Evolutionary conservation across 345 rosid genomes (phyloP).

Genomic region (Tarenaya hassleriana): DNA sequence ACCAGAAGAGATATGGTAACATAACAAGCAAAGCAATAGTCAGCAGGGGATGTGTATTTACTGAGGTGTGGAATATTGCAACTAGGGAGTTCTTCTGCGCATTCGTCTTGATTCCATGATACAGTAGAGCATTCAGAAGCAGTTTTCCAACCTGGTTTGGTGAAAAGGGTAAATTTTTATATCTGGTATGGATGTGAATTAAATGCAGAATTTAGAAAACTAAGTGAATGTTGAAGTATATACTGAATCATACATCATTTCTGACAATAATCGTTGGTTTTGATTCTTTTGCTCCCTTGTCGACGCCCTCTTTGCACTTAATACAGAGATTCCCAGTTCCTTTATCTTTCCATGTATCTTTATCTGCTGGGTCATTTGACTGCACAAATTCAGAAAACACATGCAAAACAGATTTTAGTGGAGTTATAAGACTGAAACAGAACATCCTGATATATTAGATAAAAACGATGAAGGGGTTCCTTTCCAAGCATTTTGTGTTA

Average conservation of each 20-base stretch:
- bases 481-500: conserved; percentile 7
- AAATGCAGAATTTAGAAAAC: too few relatives aligned
- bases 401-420: conserved; percentile 1
- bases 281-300: conserved; percentile 84
- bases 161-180: not conserved
- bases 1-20: not conserved
- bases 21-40: not conserved
- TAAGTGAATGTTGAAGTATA: not conserved
- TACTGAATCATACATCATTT: conserved; percentile 59
- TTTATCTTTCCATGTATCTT: conserved; percentile 89
- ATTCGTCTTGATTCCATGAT: conserved; percentile 81
- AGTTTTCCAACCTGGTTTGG: conserved; percentile 73
- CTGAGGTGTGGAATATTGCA: conserved; percentile 85
- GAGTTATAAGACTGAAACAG: not conserved
- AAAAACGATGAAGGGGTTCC: not conserved
- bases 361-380: conserved; percentile 75
- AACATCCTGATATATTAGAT: conserved; percentile 1
- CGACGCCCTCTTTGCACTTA: conserved; percentile 76
- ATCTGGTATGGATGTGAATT: too few relatives aligned
- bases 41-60: conserved; percentile 27
- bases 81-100: conserved; percentile 73
- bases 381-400: conserved; percentile 24
- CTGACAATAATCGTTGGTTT: conserved; percentile 77
- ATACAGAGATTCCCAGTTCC: conserved; percentile 88
- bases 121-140: conserved; percentile 79